These are phyloP conservation scores for Umbelopsis vinacea DNA, from an alignment of 192 early-diverging fungal genomes.

Conservation along the genomic window DNA sequence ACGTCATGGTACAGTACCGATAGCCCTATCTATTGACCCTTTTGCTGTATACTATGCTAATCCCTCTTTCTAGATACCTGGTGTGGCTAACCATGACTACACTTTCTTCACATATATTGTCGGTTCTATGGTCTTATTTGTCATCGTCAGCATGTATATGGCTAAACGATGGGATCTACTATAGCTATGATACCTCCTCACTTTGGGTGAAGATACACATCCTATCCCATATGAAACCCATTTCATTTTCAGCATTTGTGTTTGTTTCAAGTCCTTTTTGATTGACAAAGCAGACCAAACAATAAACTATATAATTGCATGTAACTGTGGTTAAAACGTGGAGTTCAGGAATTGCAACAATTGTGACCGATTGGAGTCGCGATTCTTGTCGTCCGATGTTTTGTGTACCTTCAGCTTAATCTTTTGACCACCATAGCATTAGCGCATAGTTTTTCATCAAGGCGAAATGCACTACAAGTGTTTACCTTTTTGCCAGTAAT, in stretches of 20 bases:
- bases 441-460: background rate
- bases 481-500: constrained; percentile 44
- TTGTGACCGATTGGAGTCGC: constrained; percentile 36
- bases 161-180: constrained; percentile 29
- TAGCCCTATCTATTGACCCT: background rate
- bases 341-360: constrained; percentile 40
- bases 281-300: background rate
- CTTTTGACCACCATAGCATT: constrained; percentile 1
- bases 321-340: constrained; percentile 26
- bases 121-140: constrained; percentile 26
- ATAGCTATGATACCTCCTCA: background rate
- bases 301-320: background rate
- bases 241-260: background rate
- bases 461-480: background rate
- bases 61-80: constrained; percentile 4
- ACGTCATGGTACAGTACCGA: constrained; percentile 59
- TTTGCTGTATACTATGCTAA: background rate
- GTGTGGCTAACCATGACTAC: constrained; percentile 22
- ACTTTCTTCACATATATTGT: constrained; percentile 36
- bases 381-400: constrained; percentile 34
- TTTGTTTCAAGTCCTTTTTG: background rate
- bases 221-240: background rate
- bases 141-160: constrained; percentile 11
- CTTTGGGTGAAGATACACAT: background rate
- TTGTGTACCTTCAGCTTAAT: constrained; percentile 42